phyloP scores from a whole-genome alignment of 345 rosid species.

The Populus ilicifolia region DNA sequence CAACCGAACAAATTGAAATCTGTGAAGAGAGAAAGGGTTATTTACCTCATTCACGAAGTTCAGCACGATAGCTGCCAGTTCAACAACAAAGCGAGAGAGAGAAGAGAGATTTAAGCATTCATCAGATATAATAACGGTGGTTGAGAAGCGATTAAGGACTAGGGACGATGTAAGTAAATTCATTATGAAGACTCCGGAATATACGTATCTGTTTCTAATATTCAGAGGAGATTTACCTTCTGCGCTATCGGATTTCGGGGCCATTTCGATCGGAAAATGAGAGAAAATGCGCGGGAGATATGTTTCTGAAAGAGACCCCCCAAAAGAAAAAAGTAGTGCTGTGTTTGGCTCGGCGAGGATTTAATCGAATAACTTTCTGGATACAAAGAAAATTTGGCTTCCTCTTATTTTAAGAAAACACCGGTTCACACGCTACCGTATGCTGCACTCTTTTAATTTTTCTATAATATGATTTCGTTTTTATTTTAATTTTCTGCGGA shows the following conservation, averaged over 20 bases:
- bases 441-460: no score
- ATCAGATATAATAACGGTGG: neutral
- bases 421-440: conserved; percentile 5
- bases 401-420: neutral
- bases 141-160: conserved; percentile 4
- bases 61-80: conserved; percentile 76
- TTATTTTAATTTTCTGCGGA: no score
- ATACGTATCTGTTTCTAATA: no score
- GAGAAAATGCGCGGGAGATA: conserved; percentile 58
- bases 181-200: neutral
- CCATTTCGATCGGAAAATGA: conserved; percentile 39
- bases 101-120: neutral
- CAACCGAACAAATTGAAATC: neutral
- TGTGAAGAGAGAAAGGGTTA: neutral
- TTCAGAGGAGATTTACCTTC: conserved; percentile 44
- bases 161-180: neutral
- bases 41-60: conserved; percentile 84
- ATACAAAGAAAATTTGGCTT: neutral
- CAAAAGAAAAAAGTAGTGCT: no score
- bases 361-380: neutral
- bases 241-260: conserved; percentile 69
- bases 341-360: no score
- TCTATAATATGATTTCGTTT: neutral
- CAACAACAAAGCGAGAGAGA: conserved; percentile 10
- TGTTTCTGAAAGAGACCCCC: neutral